A percentile compares a stretch with the other conserved stretches of the same genome.
Conservation (phyloP, 495 filamentous ascomycete genomes). For the Cercophora sp. region DNA sequence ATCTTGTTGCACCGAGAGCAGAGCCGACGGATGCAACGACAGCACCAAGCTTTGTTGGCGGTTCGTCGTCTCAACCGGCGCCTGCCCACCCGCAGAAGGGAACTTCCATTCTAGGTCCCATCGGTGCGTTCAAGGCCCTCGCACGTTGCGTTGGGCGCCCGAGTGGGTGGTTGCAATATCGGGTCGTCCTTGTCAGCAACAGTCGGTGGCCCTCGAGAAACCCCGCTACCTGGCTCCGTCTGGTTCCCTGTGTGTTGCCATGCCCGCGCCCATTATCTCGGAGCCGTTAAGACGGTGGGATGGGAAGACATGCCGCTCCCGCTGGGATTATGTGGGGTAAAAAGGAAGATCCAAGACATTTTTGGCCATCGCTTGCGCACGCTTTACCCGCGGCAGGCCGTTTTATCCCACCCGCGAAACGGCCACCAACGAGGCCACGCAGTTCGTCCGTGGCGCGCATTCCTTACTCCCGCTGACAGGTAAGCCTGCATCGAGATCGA, state of each 20-base stretch:
- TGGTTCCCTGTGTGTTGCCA: too few relatives aligned
- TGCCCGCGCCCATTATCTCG: too few relatives aligned
- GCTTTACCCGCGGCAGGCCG: background rate
- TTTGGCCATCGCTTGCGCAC: background rate
- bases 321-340: background rate
- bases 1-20: slow-evolving; percentile 12
- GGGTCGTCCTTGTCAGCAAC: slow-evolving; percentile 14
- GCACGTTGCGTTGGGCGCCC: too few relatives aligned
- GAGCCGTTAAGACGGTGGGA: background rate
- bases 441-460: too few relatives aligned
- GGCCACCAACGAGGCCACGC: too few relatives aligned
- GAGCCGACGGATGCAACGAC: slow-evolving; percentile 8
- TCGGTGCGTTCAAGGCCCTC: too few relatives aligned
- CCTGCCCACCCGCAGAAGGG: too few relatives aligned
- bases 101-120: too few relatives aligned
- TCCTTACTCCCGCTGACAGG: too few relatives aligned
- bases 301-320: background rate
- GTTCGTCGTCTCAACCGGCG: background rate
- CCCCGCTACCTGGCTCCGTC: background rate
- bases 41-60: slow-evolving; percentile 23
- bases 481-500: too few relatives aligned
- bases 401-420: background rate
- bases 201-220: background rate
- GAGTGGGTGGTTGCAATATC: slow-evolving; percentile 29
- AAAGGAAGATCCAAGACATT: background rate